Evolutionary conservation across 2,329 filamentous ascomycete species (phyloP), one percentile per base, ranked within the genome.

Genomic region (Ramularia collo-cygni): DNA sequence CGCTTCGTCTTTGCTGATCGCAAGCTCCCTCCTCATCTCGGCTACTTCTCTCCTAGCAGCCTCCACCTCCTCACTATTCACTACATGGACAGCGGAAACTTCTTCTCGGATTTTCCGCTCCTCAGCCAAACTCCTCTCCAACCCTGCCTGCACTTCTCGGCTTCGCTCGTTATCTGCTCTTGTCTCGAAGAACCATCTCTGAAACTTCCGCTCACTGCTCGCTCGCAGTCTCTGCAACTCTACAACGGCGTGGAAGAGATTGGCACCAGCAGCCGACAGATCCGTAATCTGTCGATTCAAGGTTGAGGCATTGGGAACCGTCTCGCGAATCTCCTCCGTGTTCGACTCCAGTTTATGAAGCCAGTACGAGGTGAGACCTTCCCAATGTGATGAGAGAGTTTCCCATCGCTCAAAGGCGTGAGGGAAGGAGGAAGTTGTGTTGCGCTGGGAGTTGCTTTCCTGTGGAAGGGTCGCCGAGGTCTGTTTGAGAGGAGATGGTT

Each of bases 371-470:
- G 92, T 96, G 43, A 98, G 73, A 4, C 92, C 92, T 62, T 98
- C 92, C 92, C 92, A 98, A 55, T 96, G 90, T 4, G 92, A 93
- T 0, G 92, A 98, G 2, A 98, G 68, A 0, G 86, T 90, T 61
- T 98, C 92, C 92, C 92, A 98, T 44, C 92, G 77, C 64, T 98
- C 90, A 57, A 98, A 98, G 0, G 92, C 92, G 64, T 96, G 92
- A 1, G 92, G 92, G 51, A 98, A 96, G 0, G 82, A 81, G 33
- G 83, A 85, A 3, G 62, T 58, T 8, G 62, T 65, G n/a, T 38
- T 44, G 21, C 55, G 45, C 40, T 54, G 50, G 10, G 42, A 42
- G 7, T 32, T n/a, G n/a, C n/a, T n/a, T n/a, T n/a, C n/a, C n/a
- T n/a, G n/a, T 33, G 37, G 40, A 13, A 46, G 36, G 16, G 45